Conservation (phyloP, 2,329 filamentous ascomycete species). For the Colletotrichum chrysophilum region DNA sequence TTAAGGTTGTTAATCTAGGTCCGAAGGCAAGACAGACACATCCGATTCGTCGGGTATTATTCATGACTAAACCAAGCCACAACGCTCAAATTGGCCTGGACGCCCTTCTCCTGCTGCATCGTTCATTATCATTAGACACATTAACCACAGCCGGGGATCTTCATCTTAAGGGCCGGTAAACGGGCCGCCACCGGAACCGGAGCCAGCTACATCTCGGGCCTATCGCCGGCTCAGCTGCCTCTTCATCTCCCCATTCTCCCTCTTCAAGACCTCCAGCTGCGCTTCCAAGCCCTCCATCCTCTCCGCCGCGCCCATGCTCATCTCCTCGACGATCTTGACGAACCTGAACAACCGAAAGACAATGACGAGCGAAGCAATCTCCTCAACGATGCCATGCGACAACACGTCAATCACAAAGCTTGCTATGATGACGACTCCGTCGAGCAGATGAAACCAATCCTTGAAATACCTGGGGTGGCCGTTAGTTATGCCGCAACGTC, state of each 20-base stretch:
- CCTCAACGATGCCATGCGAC: slow-evolving; percentile 63
- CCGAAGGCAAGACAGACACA: not conserved
- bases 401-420: slow-evolving; percentile 68
- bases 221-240: slow-evolving; percentile 16
- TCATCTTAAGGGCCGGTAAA: not conserved
- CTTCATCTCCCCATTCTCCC: slow-evolving; percentile 44
- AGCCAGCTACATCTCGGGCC: not conserved
- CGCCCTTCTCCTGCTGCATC: not conserved
- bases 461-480: slow-evolving; percentile 53
- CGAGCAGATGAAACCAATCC: slow-evolving; percentile 67
- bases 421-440: slow-evolving; percentile 65
- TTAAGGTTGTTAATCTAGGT: not conserved
- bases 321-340: slow-evolving; percentile 74
- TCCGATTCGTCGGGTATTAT: not conserved
- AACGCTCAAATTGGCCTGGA: not conserved
- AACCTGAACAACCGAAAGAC: slow-evolving; percentile 72
- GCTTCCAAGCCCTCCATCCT: slow-evolving; percentile 63
- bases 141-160: not conserved
- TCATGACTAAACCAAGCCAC: not conserved
- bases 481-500: slow-evolving; percentile 9
- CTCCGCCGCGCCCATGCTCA: slow-evolving; percentile 67
- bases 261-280: slow-evolving; percentile 56
- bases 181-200: not conserved
- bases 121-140: slow-evolving; percentile 1
- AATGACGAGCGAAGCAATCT: slow-evolving; percentile 70